Conservation (phyloP, 2,329 filamentous ascomycete species). For the Neophaeococcomyces aloes region DNA sequence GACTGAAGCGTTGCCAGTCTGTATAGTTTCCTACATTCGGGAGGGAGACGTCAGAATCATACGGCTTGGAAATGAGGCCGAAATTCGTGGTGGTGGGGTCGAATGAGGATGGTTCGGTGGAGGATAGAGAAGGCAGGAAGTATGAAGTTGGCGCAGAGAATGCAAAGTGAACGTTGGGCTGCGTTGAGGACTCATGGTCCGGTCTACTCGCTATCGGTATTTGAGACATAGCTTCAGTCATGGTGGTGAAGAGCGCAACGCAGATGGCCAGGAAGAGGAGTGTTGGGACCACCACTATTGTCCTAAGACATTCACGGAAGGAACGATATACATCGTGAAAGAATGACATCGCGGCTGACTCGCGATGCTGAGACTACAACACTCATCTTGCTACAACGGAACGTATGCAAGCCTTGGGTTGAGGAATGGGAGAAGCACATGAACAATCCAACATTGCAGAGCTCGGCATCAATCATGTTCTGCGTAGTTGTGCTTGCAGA, state of each 20-base stretch:
- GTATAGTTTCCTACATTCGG: slow-evolving; percentile 27
- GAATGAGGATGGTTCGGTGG: slow-evolving; percentile 1
- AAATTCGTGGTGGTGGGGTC: slow-evolving; percentile 29
- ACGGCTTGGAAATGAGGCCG: slow-evolving; percentile 39
- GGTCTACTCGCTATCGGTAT: too few species aligned
- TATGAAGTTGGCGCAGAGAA: slow-evolving; percentile 4
- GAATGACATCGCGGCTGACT: not conserved
- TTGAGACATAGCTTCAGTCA: slow-evolving; percentile 29
- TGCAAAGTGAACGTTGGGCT: not conserved
- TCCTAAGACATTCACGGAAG: not conserved
- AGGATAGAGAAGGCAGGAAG: slow-evolving; percentile 4
- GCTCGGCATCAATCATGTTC: too few species aligned
- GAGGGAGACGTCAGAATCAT: slow-evolving; percentile 30
- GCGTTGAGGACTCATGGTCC: too few species aligned
- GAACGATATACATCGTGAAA: not conserved
- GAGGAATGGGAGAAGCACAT: too few species aligned
- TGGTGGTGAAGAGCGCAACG: slow-evolving; percentile 24
- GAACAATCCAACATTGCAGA: too few species aligned
- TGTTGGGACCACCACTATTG: not conserved
- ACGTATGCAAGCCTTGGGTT: too few species aligned
- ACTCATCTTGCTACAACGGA: not conserved
- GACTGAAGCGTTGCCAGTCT: slow-evolving; percentile 46
- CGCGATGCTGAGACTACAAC: not conserved
- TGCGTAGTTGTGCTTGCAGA: too few species aligned
- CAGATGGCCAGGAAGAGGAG: slow-evolving; percentile 14